Percentiles rank a stretch among this genome's conserved stretches.
phyloP scores from a whole-genome alignment of 495 filamentous ascomycete species.

The Neurospora sp. region DNA sequence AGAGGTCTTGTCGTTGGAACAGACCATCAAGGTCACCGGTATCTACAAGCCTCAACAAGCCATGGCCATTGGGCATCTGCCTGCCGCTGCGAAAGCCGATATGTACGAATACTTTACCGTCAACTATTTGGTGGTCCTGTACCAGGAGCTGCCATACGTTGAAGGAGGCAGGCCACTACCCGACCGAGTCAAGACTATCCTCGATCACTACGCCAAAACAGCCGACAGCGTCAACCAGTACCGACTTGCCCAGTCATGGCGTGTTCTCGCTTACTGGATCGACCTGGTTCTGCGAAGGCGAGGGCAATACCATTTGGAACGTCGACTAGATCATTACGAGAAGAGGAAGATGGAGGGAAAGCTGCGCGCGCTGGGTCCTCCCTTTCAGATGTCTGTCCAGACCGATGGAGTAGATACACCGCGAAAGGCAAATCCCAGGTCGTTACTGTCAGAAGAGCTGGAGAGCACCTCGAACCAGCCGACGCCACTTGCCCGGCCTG shows the following conservation, averaged over 20 bases:
- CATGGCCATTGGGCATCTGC: conserved; percentile 51
- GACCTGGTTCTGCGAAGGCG: conserved; percentile 48
- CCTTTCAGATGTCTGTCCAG: conserved; percentile 2
- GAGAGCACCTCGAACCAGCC: conserved; percentile 69
- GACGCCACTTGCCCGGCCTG: conserved; percentile 65
- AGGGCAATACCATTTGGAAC: conserved; percentile 44
- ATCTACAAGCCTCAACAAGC: conserved; percentile 46
- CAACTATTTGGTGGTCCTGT: conserved; percentile 45
- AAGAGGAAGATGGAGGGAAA: conserved; percentile 20
- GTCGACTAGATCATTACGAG: conserved; percentile 22
- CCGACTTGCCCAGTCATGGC: conserved; percentile 67
- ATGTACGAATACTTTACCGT: conserved; percentile 50
- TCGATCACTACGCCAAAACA: conserved; percentile 52
- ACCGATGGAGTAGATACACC: conserved; percentile 26
- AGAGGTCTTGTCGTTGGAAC: conserved; percentile 49
- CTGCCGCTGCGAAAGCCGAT: conserved; percentile 40
- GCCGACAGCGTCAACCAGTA: conserved; percentile 50
- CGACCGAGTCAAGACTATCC: conserved; percentile 38
- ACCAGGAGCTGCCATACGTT: conserved; percentile 26
- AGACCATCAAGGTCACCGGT: conserved; percentile 48
- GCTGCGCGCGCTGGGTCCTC: not conserved
- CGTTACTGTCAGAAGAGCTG: conserved; percentile 40
- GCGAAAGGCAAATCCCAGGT: conserved; percentile 25
- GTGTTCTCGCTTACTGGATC: conserved; percentile 53
- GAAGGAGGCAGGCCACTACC: conserved; percentile 20